Base-by-base conservation (phyloP, 306 rosid species). In the Heteromeles arbutifolia region DNA sequence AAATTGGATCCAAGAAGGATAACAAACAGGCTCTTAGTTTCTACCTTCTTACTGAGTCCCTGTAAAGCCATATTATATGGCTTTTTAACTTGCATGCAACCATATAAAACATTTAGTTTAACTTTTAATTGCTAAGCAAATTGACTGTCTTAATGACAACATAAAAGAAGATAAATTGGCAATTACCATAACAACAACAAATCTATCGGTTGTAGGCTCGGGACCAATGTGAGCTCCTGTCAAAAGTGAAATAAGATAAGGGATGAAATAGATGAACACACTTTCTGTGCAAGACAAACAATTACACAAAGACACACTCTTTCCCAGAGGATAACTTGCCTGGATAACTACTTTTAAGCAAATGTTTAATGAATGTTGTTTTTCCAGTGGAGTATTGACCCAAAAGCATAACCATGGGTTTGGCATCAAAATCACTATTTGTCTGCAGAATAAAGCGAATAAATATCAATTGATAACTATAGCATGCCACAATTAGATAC, bases 181-280 rank as follows among this genome's bases (percentile, higher is more conserved):
- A 74, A 81, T 48, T 90, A 95, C 99, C 99, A 95, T 95, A 72
- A 95, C 96, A 69, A 88, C 99, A 79, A 95, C 99, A 88, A 95
- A 95, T 82, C 99, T 90, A 85, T 95, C 99, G 0, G 99, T 95
- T 61, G 99, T 95, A 73, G 97, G 99, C 78, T 95, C 99, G 0
- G 99, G 99, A 79, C 99, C 99, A 81, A 95, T 95, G 83, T 95
- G 97, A 82, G 99, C 96, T 77, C 99, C 99, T 95, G 82, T 44
- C 66, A 75, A 72, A 50, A 77, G 72, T 72, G 8, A 17, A 21
- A 65, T 26, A 65, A 73, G 68, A 77, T n/a, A 58, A 66, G 64
- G 37, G 59, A 28, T 65, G 67, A 66, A 25, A 69, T 31, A 65
- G 4, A 34, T 67, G 24, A 65, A 69, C 13, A 22, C 5, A 24